Conservation (phyloP, 129 eudicot species). For the Flaveria ramosissima region DNA sequence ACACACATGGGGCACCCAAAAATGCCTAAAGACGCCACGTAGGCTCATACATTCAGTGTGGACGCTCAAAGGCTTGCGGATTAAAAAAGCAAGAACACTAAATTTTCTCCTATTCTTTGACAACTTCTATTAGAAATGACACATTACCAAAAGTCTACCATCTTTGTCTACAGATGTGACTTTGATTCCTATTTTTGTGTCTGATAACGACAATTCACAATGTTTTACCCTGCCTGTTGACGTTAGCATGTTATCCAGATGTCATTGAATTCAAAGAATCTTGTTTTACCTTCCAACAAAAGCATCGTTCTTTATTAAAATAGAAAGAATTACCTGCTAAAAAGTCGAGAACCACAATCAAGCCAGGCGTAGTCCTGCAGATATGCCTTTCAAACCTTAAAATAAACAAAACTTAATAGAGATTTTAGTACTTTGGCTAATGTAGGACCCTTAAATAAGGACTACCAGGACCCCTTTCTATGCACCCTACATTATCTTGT, state of each 20-base stretch:
- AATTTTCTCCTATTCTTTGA: neutral
- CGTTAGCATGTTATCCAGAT: neutral
- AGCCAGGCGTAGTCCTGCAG: neutral
- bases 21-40: too few species aligned
- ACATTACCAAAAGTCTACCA: neutral
- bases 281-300: slow-evolving; percentile 16
- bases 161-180: neutral
- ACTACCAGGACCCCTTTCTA: slow-evolving; percentile 15
- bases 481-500: slow-evolving; percentile 25
- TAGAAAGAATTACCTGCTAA: neutral
- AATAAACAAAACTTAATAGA: neutral
- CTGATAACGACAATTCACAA: neutral
- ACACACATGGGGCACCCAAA: too few species aligned
- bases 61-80: neutral
- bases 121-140: neutral
- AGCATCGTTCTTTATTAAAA: neutral
- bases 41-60: neutral
- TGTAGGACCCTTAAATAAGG: slow-evolving; percentile 14
- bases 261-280: slow-evolving; percentile 20
- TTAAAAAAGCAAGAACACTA: neutral
- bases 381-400: neutral
- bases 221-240: slow-evolving; percentile 1
- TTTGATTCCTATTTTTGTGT: slow-evolving; percentile 1
- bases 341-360: neutral
- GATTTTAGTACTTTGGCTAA: neutral